Base-by-base conservation (phyloP, 148 eudicot species). In the Rhododendron ovatum region DNA sequence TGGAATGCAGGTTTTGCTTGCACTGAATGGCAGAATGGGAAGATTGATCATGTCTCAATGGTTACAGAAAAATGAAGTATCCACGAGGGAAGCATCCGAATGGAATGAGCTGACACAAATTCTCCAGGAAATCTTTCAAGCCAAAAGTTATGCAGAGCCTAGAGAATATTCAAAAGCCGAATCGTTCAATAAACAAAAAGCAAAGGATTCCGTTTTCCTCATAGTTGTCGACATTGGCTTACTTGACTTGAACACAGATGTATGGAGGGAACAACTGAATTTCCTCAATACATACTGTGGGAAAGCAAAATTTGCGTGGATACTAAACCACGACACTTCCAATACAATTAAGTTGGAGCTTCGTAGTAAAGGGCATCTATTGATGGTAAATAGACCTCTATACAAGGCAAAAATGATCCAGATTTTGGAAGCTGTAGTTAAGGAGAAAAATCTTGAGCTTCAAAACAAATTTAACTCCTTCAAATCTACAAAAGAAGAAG, bases 41-140 rank as follows among this genome's bases (percentile, higher is more conserved):
- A 93, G 95, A 89, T 35, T 83, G 47, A 88, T 88, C 45, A 90
- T 93, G 91, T 91, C 95, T 37, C 90, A 91, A 67, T 97, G 99
- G 99, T 88, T 97, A 79, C 87, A 59, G 59, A 89, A 86, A 85
- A 91, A 93, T 65, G 96, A 95, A 37, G 91, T 93, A 55, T n/a
- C 81, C 43, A 90, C 94, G 37, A 88, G 88, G 88, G 95, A 92
- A 88, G 98, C 96, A 80, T 92, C 96, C 47, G 96, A 94, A 45
- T 96, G 99, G 99, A 96, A 96, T 87, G 98, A 94, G 86, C 92
- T 96, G 51, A 93, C 94, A n/a, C 94, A 90, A 78, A 90, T 85
- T 86, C 98, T 96, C 71, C 83, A 92, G 85, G 91, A 89, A 84
- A 83, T 87, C 22, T 91, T 88, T 84, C 90, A 90, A 86, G 81